Evolutionary conservation across 331 rosid species (phyloP), one percentile per base, ranked within the genome.

Genomic region (Acacia pycnantha): DNA sequence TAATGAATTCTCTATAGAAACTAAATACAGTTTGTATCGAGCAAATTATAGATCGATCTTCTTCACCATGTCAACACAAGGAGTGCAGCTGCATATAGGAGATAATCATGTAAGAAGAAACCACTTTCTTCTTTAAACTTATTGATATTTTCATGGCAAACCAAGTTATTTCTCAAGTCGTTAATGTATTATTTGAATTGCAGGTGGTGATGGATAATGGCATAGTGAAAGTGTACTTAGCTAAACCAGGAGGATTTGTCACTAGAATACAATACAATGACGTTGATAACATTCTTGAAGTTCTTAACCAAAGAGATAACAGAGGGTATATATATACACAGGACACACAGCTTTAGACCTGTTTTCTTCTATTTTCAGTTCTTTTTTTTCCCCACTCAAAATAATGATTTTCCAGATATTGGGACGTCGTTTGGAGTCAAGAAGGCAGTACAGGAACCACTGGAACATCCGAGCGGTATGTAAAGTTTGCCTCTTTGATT

Each of bases 171-270:
- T 3, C 48, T 73, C 75, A 79, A 82, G 27, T 59, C 24, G 11
- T 67, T 65, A 29, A 72, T 82, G 0, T 48, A 35, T 65, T 33
- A 8, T 16, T 8, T 7, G 13, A 70, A 33, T 82, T 81, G 82
- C 89, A 95, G 99, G 97, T 93, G 79, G 81, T 81, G 53, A 85
- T 95, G 92, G 97, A 93, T 78, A 95, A 95, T 86, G 99, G 99
- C 72, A 85, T 90, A 78, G 40, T 95, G 47, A 94, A 93, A 80
- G 94, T 93, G 15, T 88, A 89, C 19, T 44, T 95, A 40, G 90
- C 98, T 4, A 92, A 88, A 33, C 97, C 99, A 0, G 93, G 79
- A 74, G 99, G 99, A 70, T 84, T 92, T 72, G 92, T 95, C 40
- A 95, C 89, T 10, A 86, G 90, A 65, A 90, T 95, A 58, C 87